Evolutionary conservation across 2,329 filamentous ascomycete genomes (phyloP).

Genomic region (Rosellinia necatrix): DNA sequence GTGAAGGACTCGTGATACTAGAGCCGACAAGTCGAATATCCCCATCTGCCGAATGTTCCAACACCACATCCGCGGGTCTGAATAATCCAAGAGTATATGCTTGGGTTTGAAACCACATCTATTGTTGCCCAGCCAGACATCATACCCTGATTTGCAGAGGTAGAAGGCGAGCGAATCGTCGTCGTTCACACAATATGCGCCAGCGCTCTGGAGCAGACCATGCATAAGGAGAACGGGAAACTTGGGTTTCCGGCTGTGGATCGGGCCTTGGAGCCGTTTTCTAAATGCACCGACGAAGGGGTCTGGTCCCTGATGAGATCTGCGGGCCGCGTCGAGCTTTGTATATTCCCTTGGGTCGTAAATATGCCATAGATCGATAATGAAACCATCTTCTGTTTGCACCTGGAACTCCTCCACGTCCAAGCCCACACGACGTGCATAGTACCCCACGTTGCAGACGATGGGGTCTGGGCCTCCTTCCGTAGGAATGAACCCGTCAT

Average conservation of each 20-base stretch:
- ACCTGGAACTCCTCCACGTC: constrained; percentile 84
- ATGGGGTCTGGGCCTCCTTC: constrained; percentile 83
- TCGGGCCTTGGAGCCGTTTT: constrained; percentile 44
- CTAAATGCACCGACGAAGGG: constrained; percentile 58
- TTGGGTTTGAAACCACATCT: constrained; percentile 82
- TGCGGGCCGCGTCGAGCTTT: constrained; percentile 53
- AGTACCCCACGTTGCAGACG: constrained; percentile 80
- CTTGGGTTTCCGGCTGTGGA: constrained; percentile 59
- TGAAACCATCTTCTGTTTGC: constrained; percentile 91
- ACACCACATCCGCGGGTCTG: constrained; percentile 90
- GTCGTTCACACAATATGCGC: constrained; percentile 88
- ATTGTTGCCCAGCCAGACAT: constrained; percentile 96
- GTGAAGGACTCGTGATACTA: constrained; percentile 76
- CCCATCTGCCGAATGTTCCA: constrained; percentile 98
- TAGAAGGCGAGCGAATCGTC: constrained; percentile 90
- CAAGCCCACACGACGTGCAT: constrained; percentile 83
- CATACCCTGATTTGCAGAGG: constrained; percentile 88
- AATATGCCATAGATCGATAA: constrained; percentile 87
- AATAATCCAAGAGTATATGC: constrained; percentile 71
- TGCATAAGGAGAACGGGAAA: constrained; percentile 89
- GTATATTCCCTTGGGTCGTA: constrained; percentile 80
- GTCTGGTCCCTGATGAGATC: constrained; percentile 61
- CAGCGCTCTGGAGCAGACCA: constrained; percentile 83
- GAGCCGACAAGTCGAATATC: constrained; percentile 81
- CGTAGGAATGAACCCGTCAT: constrained; percentile 69